Base-by-base conservation (phyloP, 768 basidiomycete species). In the Tulasnella sp. region DNA sequence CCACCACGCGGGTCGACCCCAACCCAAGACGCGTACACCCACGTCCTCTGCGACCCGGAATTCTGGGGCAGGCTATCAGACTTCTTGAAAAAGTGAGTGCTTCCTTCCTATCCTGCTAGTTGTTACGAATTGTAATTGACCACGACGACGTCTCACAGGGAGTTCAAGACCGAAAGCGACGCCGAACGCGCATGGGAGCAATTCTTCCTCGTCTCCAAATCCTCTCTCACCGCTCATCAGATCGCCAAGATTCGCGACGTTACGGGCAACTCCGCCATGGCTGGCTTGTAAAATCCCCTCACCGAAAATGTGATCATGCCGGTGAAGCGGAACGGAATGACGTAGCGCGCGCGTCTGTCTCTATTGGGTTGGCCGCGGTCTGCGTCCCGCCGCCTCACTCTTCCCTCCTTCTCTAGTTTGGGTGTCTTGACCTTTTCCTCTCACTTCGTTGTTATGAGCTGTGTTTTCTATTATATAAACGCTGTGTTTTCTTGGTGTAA, bases 201-300 rank as follows among this genome's bases (percentile, higher is more conserved):
- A 79, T 97, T 96, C 87, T 89, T 99, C 82, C 88, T 91, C 28
- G 93, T 93, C 0, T 92, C 91, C 85, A 97, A 97, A 85, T 92
- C 91, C 9, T 89, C 89, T 40, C 88, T 99, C 83, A 94, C 91
- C 24, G 92, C 95, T 0, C 92, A 89, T 81, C 95, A 98, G 85
- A 95, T 98, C 80, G 97, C 97, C 20, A 94, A 91, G 88, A 96
- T 98, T 83, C 90, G 97, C 74, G 97, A 98, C 85, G 88, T 89
- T 31, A 93, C 96, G 24, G 96, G 96, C 6, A 90, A 97, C 37
- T 89, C 91, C 60, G 96, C 96, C 42, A 96, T 97, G 96, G 94
- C 92, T 31, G 96, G 96, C 18, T 92, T 90, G 77, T 95, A 85
- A 87, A 48, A 41, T 9, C 41, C n/a, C n/a, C n/a, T n/a, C n/a